Base-by-base conservation (phyloP, 2,329 filamentous ascomycete species). In the Monilinia polystroma region DNA sequence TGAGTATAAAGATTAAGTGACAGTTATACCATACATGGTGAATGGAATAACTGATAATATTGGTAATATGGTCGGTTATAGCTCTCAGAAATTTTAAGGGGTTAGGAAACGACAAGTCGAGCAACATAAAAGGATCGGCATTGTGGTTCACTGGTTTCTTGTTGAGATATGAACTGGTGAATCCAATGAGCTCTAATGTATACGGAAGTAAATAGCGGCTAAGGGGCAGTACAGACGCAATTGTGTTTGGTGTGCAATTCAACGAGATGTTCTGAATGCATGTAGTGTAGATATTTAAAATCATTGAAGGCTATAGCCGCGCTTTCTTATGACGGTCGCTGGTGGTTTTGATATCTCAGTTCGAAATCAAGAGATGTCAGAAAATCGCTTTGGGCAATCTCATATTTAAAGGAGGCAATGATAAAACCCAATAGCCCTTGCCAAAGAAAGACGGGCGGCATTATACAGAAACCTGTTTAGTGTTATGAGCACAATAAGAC, bases 21-120 rank as follows among this genome's bases (percentile, higher is more conserved):
- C 32, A 60, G 18, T 53, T 38, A 45, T 52, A 60, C 3, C 54
- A 54, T 58, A 60, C 29, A 20, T 65, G 63, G 4, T 60, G 45
- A 4, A 60, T 32, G 26, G 26, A 12, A 18, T 12, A 52, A 38
- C 18, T n/a, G 8, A 65, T n/a, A 3, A 12, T 38, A 14, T 49
- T 10, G 43, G 45, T 18, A 23, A 53, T 45, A 10, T 49, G 16
- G 10, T 29, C 23, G 7, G 63, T 32, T 51, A 59, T 18, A 14
- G 32, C n/a, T n/a, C 35, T 43, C 8, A 18, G 55, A 35, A 45
- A 53, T 35, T 60, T 14, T 29, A 32, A 10, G 29, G 54, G 54
- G 10, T 11, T 7, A 38, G 38, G 32, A n/a, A 20, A 23, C 12
- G 16, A 59, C 18, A 23, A 49, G 29, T 47, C 35, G 3, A 55